Conservation (phyloP, 257 asterid species). For the Eustoma russellianum region DNA sequence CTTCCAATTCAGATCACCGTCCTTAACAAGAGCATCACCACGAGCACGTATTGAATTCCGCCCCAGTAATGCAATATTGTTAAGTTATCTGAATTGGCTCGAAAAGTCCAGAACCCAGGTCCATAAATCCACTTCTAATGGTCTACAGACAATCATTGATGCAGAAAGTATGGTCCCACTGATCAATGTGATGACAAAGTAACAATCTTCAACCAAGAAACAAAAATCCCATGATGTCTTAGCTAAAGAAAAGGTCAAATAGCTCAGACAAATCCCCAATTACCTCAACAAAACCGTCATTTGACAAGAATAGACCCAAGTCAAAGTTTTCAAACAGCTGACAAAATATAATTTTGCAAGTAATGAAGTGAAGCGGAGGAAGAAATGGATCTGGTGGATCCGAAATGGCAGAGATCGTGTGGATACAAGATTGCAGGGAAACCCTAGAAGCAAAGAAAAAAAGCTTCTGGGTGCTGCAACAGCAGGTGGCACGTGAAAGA, state of each 20-base stretch:
- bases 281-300: slow-evolving; percentile 2
- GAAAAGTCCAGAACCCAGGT: neutral
- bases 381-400: slow-evolving; percentile 19
- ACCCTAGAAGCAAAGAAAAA: slow-evolving; percentile 8
- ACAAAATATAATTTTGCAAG: neutral
- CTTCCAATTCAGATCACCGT: neutral
- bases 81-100: neutral
- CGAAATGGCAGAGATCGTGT: slow-evolving; percentile 10
- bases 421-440: slow-evolving; percentile 14
- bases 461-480: slow-evolving; percentile 4
- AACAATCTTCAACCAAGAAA: neutral
- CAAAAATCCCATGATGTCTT: slow-evolving; percentile 6
- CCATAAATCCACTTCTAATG: neutral
- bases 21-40: neutral
- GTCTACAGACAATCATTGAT: neutral
- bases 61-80: neutral
- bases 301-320: neutral
- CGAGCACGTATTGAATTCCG: too few species aligned
- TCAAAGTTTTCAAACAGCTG: slow-evolving; percentile 4
- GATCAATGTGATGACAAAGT: slow-evolving; percentile 1
- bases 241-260: neutral
- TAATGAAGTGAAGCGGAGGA: neutral
- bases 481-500: slow-evolving; percentile 34
- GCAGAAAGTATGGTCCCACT: neutral
- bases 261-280: slow-evolving; percentile 8